Evolutionary conservation across 2,329 filamentous ascomycete genomes (phyloP).

Genomic region (Thyridium curvatum): DNA sequence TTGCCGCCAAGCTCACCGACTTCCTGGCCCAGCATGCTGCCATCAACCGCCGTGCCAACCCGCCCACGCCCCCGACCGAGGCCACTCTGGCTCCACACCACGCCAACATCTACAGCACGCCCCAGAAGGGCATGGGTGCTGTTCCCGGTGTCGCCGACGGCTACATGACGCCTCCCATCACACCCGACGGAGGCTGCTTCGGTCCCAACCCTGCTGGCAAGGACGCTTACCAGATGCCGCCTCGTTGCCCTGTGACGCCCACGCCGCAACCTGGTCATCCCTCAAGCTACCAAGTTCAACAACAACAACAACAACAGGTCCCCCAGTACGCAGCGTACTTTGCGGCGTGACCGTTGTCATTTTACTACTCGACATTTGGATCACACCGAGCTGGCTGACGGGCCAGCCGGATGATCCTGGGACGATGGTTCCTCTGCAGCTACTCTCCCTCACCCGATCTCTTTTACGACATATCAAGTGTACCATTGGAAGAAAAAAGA

Average conservation of each 20-base stretch:
- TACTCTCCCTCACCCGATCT: neutral
- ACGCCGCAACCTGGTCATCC: constrained; percentile 39
- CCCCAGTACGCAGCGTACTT: constrained; percentile 39
- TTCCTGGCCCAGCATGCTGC: constrained; percentile 55
- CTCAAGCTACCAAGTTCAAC: constrained; percentile 17
- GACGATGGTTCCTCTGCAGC: constrained; percentile 10
- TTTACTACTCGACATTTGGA: neutral
- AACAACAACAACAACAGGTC: constrained; percentile 34
- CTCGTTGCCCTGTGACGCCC: constrained; percentile 57
- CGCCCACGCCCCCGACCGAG: constrained; percentile 55
- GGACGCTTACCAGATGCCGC: constrained; percentile 40
- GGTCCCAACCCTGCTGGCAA: constrained; percentile 35
- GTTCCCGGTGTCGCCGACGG: constrained; percentile 60
- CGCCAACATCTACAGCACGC: constrained; percentile 66
- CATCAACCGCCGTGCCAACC: constrained; percentile 42
- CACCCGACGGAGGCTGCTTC: constrained; percentile 63
- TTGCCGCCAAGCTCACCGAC: constrained; percentile 49
- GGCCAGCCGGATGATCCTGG: neutral
- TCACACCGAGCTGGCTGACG: neutral
- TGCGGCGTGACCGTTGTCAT: constrained; percentile 18
- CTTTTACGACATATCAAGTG: constrained; percentile 17
- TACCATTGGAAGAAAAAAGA: constrained; percentile 36
- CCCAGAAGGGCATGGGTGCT: constrained; percentile 66
- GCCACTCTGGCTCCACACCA: constrained; percentile 40
- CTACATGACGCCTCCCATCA: constrained; percentile 81